phyloP scores from a whole-genome alignment of 768 basidiomycete species.

The Lentinula guzmanii region DNA sequence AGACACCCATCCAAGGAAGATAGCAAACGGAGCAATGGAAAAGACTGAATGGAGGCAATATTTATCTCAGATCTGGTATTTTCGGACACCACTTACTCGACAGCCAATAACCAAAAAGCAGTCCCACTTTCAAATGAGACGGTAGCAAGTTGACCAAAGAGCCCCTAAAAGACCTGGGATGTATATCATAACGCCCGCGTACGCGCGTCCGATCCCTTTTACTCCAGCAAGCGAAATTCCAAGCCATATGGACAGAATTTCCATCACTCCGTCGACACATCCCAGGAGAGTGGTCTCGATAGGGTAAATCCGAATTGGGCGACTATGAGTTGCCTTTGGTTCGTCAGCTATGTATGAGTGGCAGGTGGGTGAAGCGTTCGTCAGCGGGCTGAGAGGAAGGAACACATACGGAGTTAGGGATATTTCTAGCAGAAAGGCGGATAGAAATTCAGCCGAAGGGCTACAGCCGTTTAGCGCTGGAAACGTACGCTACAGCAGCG shows the following conservation, averaged over 20 bases:
- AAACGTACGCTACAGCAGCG: constrained; percentile 50
- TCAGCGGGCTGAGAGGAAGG: background rate
- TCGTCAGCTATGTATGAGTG: constrained; percentile 45
- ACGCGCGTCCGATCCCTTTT: constrained; percentile 60
- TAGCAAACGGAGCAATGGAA: constrained; percentile 57
- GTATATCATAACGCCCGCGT: constrained; percentile 57
- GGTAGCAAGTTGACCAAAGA: constrained; percentile 65
- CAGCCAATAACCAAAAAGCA: constrained; percentile 73
- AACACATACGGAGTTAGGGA: constrained; percentile 55
- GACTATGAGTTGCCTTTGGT: constrained; percentile 73
- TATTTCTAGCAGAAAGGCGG: constrained; percentile 34
- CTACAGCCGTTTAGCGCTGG: constrained; percentile 1
- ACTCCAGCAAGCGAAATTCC: constrained; percentile 50
- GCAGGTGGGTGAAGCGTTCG: background rate
- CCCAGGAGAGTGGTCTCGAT: constrained; percentile 70
- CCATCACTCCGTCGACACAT: constrained; percentile 68
- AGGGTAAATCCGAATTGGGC: constrained; percentile 60
- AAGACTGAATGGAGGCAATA: constrained; percentile 36
- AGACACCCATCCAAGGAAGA: constrained; percentile 67
- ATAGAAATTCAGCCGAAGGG: constrained; percentile 1
- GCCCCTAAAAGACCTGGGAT: constrained; percentile 65
- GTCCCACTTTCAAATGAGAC: constrained; percentile 56
- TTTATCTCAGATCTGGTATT: background rate
- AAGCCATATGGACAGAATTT: constrained; percentile 44
- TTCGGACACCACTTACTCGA: constrained; percentile 40